Percentiles rank a stretch among this genome's conserved stretches.
Evolutionary conservation across 179 eudicot species (phyloP).

Genomic region (Beta lomatogona): DNA sequence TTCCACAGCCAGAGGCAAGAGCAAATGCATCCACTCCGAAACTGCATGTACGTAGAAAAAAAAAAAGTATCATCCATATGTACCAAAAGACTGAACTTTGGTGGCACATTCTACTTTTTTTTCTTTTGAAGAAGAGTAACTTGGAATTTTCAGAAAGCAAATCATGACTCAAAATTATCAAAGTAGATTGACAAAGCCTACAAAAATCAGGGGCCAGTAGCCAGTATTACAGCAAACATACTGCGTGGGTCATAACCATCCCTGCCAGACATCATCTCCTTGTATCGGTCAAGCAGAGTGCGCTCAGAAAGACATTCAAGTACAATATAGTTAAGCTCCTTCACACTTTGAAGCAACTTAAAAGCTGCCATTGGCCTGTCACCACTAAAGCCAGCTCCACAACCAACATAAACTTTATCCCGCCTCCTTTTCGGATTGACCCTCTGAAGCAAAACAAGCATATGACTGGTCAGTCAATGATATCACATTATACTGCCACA

Average conservation of each 20-base stretch:
- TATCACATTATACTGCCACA: not conserved
- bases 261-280: constrained; percentile 67
- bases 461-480: not conserved
- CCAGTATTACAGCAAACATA: constrained; percentile 40
- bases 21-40: constrained; percentile 90
- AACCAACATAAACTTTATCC: constrained; percentile 84
- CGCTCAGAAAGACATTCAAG: constrained; percentile 99
- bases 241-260: constrained; percentile 86
- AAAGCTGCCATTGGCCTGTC: constrained; percentile 93
- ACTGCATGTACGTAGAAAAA: constrained; percentile 46
- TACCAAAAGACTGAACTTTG: not conserved
- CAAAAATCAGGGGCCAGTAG: constrained; percentile 1
- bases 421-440: constrained; percentile 56
- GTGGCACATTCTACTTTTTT: not conserved
- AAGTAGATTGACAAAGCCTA: constrained; percentile 6
- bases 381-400: constrained; percentile 98
- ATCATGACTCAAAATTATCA: not conserved
- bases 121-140: too few relatives aligned
- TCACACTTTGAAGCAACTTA: constrained; percentile 79
- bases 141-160: not conserved
- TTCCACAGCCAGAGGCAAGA: constrained; percentile 88
- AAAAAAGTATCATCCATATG: not conserved
- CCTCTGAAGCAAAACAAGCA: constrained; percentile 53
- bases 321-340: constrained; percentile 75
- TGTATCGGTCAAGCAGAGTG: constrained; percentile 80